These are phyloP conservation scores for Penicillium olsonii DNA, from an alignment of 2,329 filamentous ascomycete genomes.

Conservation along the genomic window DNA sequence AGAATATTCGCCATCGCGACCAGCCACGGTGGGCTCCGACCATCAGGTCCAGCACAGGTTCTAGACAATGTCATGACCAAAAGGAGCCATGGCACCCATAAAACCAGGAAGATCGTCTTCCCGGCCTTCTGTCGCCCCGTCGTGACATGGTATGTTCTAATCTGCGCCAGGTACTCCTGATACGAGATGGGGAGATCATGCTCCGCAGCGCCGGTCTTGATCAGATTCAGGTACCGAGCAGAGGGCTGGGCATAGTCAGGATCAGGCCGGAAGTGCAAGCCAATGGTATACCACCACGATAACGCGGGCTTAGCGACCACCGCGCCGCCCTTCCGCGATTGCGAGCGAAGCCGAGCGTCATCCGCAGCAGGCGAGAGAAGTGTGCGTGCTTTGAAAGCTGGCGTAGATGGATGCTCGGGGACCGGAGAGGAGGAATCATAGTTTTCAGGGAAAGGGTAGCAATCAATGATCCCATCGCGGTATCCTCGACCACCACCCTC, in stretches of 20 bases:
- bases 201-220: constrained; percentile 76
- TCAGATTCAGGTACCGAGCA: constrained; percentile 76
- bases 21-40: constrained; percentile 70
- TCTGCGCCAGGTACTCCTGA: constrained; percentile 66
- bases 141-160: constrained; percentile 73
- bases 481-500: constrained; percentile 89
- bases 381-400: constrained; percentile 79
- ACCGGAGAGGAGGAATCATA: constrained; percentile 56
- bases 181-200: constrained; percentile 80
- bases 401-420: constrained; percentile 63
- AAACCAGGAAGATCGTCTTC: constrained; percentile 58
- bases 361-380: constrained; percentile 66
- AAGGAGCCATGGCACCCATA: constrained; percentile 62
- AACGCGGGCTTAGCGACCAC: constrained; percentile 2
- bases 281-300: constrained; percentile 17
- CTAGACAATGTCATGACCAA: constrained; percentile 50
- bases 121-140: constrained; percentile 67
- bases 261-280: constrained; percentile 60
- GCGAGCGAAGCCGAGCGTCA: constrained; percentile 21
- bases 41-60: constrained; percentile 63
- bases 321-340: constrained; percentile 1
- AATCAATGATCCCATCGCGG: constrained; percentile 77
- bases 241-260: constrained; percentile 79
- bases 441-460: constrained; percentile 64
- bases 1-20: constrained; percentile 52